Conservation (phyloP, 371 early-diverging fungal species). For the Smittium mucronatum region DNA sequence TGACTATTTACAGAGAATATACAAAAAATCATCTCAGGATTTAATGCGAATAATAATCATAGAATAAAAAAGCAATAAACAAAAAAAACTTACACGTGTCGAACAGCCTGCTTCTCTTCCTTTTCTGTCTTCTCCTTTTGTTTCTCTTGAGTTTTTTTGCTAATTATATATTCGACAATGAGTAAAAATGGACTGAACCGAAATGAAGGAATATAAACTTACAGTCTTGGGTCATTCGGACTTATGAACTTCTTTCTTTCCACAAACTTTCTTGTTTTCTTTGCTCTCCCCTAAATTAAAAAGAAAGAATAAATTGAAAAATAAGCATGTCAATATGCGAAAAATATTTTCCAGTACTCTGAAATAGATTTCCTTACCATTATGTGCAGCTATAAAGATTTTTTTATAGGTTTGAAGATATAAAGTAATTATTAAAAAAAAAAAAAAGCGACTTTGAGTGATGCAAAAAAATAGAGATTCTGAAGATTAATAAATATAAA, state of each 20-base stretch:
- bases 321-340: too few relatives aligned
- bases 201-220: constrained; percentile 29
- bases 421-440: too few relatives aligned
- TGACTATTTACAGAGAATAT: constrained; percentile 12
- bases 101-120: constrained; percentile 51
- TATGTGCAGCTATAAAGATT: too few relatives aligned
- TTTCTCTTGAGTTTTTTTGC: constrained; percentile 66
- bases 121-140: constrained; percentile 54
- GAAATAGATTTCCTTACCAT: too few relatives aligned
- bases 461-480: too few relatives aligned
- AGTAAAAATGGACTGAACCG: background rate
- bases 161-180: background rate
- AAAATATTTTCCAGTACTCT: too few relatives aligned
- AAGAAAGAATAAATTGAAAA: too few relatives aligned
- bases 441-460: too few relatives aligned
- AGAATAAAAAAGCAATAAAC: too few relatives aligned
- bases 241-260: constrained; percentile 81
- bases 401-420: too few relatives aligned
- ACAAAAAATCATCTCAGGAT: background rate
- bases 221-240: constrained; percentile 75
- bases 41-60: background rate
- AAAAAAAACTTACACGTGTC: constrained; percentile 57
- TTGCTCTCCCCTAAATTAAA: constrained; percentile 67
- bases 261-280: constrained; percentile 84
- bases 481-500: too few relatives aligned